Percentiles rank a stretch among this genome's conserved stretches.
phyloP scores from a whole-genome alignment of 2,329 filamentous ascomycete genomes.

The Colletotrichum karsti region DNA sequence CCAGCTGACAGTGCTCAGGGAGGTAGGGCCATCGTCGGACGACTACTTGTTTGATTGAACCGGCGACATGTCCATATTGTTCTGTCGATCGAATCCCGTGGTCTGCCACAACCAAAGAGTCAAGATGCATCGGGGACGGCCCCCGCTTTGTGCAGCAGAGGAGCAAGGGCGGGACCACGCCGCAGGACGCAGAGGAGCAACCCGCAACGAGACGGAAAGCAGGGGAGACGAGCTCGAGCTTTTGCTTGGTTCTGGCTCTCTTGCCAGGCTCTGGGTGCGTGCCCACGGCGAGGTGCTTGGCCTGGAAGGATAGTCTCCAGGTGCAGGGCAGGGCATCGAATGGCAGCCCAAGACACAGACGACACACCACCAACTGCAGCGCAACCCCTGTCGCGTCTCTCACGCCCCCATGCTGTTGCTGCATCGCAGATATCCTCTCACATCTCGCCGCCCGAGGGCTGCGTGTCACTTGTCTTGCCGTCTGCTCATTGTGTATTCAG shows the following conservation, averaged over 20 bases:
- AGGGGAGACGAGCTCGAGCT: not conserved
- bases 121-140: slow-evolving; percentile 16
- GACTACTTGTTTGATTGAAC: not conserved
- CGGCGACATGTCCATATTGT: not conserved
- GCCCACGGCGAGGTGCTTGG: not conserved
- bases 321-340: slow-evolving; percentile 24
- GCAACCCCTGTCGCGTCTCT: slow-evolving; percentile 14
- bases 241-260: not conserved
- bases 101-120: not conserved
- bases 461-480: not conserved
- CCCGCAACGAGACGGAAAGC: not conserved
- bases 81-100: not conserved
- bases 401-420: not conserved
- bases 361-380: slow-evolving; percentile 24
- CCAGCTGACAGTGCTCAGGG: not conserved
- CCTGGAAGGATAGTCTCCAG: not conserved
- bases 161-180: not conserved
- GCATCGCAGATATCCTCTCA: slow-evolving; percentile 3
- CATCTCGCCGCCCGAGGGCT: slow-evolving; percentile 1
- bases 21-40: not conserved
- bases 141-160: slow-evolving; percentile 4
- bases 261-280: not conserved
- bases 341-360: slow-evolving; percentile 28
- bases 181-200: not conserved
- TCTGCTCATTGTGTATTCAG: slow-evolving; percentile 1